Evolutionary conservation across 1,284 basidiomycete species (phyloP), one percentile per base, ranked within the genome.

Genomic region (Trichosporon coremiiforme): DNA sequence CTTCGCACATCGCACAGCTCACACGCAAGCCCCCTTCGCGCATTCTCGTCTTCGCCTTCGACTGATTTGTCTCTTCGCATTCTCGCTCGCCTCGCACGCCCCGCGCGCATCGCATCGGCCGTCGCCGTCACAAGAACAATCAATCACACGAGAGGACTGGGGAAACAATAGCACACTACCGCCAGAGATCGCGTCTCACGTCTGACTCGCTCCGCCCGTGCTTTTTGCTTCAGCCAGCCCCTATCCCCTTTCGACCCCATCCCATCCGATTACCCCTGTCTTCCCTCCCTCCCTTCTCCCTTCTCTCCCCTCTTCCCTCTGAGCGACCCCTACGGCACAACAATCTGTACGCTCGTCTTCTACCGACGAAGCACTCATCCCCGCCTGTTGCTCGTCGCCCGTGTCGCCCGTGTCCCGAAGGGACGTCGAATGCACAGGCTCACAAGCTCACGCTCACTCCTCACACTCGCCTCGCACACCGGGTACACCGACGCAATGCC

Each of bases 281-380:
- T 33, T 60, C 29, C 57, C 29, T 60, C 9, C 47, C 8, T 53
- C 20, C 47, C 47, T 22, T 22, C 47, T 53, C 20, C 47, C 17
- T 15, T n/a, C n/a, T n/a, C n/a, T n/a, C n/a, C n/a, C n/a, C n/a
- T 53, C 47, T 12, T 4, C 47, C 20, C 47, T 53, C 47, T n/a
- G 47, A 38, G 36, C 36, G 36, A 38, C 36, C 45, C 47, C 47
- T 53, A 22, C 41, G 41, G 41, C 41, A 45, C 41, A 45, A 60
- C 57, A 60, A 60, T 60, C 57, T 15, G 57, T 35, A 45, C 29
- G 53, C 53, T 60, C 57, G 31, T 60, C 57, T 33, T 60, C 57
- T 33, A 60, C 57, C 57, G 57, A 60, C 57, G 57, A 60, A 60
- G 35, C 57, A 31, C 15, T n/a, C 57, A 60, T 60, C 57, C 57